Percentiles rank a stretch among this genome's conserved stretches.
Evolutionary conservation across 225 moss, liverwort and hornwort genomes (phyloP).

Genomic region (Pseudisothecium myosuroides): DNA sequence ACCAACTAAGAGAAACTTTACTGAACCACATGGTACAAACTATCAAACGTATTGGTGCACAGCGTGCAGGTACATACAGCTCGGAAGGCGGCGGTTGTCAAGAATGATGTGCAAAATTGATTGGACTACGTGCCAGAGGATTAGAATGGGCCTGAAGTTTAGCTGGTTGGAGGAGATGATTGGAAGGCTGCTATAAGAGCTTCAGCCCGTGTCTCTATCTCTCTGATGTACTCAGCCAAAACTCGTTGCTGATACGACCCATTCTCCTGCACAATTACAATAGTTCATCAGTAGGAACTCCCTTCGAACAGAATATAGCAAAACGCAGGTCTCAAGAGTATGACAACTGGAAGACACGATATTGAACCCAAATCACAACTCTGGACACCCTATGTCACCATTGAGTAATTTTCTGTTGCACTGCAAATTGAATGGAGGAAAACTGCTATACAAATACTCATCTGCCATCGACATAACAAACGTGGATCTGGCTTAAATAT

Average conservation of each 20-base stretch:
- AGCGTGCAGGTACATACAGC: background rate
- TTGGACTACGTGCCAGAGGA: background rate
- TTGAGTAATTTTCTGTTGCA: background rate
- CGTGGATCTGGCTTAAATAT: background rate
- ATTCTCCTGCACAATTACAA: constrained; percentile 53
- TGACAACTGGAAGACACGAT: background rate
- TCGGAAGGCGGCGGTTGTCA: background rate
- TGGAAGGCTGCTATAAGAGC: constrained; percentile 54
- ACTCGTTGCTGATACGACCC: constrained; percentile 88
- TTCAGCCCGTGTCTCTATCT: constrained; percentile 58
- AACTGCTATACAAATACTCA: background rate
- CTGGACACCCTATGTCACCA: background rate
- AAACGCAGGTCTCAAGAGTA: background rate
- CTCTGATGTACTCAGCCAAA: constrained; percentile 75
- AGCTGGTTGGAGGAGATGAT: constrained; percentile 26
- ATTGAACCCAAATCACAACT: background rate
- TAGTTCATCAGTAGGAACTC: background rate
- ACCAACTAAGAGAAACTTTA: background rate
- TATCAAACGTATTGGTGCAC: background rate
- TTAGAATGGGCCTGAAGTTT: background rate
- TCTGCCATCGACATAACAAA: background rate
- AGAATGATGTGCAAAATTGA: constrained; percentile 25
- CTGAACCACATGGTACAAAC: background rate
- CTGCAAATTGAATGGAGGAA: background rate
- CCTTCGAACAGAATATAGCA: background rate